Evolutionary conservation across 2,329 filamentous ascomycete species (phyloP).

Genomic region (Xylariales sp.): DNA sequence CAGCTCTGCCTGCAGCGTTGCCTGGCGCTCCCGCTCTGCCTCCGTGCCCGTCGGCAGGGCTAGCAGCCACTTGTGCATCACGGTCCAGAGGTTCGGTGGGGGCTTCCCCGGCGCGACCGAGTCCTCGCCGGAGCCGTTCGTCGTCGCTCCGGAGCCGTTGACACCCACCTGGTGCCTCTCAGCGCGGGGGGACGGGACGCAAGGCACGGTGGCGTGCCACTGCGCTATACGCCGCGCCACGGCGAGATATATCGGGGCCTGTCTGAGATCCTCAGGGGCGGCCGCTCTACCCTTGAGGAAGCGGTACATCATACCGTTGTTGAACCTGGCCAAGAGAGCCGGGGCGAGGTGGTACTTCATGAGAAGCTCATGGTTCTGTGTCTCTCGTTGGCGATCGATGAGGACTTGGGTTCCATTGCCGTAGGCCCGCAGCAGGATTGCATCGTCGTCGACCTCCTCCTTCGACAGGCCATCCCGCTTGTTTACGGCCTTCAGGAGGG

Average conservation of each 20-base stretch:
- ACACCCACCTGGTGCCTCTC: conserved; percentile 33
- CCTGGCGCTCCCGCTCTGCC: conserved; percentile 62
- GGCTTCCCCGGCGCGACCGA: conserved; percentile 61
- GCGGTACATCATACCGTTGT: conserved; percentile 93
- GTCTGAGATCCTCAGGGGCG: conserved; percentile 73
- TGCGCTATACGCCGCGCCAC: conserved; percentile 81
- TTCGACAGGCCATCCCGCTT: conserved; percentile 57
- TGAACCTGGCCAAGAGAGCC: conserved; percentile 81
- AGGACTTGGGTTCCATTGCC: conserved; percentile 90
- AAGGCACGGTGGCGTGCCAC: conserved; percentile 79
- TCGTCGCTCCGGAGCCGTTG: conserved; percentile 20
- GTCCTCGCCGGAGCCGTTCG: conserved; percentile 35
- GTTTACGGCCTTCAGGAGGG: conserved; percentile 74
- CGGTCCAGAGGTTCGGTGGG: conserved; percentile 87
- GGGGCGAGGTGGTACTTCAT: conserved; percentile 81
- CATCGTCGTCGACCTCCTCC: conserved; percentile 62
- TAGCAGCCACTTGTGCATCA: conserved; percentile 92
- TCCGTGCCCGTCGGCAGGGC: conserved; percentile 73
- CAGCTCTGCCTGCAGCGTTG: conserved; percentile 69
- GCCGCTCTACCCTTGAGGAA: conserved; percentile 81
- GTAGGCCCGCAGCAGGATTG: conserved; percentile 87
- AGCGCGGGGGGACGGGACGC: conserved; percentile 34
- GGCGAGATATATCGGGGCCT: conserved; percentile 71
- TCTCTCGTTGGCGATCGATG: conserved; percentile 89
- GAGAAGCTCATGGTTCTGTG: conserved; percentile 77